Conservation (phyloP, 2,329 filamentous ascomycete species). For the Thermothelomyces thermophilus region DNA sequence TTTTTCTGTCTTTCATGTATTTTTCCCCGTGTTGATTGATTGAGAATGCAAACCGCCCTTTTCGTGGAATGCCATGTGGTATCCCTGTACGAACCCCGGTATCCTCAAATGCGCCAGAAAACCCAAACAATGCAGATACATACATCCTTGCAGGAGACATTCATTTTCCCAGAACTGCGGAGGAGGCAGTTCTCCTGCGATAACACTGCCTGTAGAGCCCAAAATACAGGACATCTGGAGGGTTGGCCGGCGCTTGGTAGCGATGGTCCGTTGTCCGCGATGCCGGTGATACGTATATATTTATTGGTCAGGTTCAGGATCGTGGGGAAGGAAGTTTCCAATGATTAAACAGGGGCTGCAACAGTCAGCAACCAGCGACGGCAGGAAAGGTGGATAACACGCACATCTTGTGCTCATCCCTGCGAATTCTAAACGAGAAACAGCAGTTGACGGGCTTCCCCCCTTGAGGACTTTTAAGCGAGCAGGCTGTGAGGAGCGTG, state of each 20-base stretch:
- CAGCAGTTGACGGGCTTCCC: constrained; percentile 77
- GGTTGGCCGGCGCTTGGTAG: too few species aligned
- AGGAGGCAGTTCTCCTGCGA: background rate
- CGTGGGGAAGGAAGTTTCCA: constrained; percentile 90
- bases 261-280: background rate
- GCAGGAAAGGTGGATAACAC: constrained; percentile 33
- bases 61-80: background rate
- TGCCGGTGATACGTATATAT: background rate
- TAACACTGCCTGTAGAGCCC: too few species aligned
- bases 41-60: constrained; percentile 3
- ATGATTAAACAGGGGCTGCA: constrained; percentile 84
- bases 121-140: background rate
- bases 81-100: background rate
- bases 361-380: constrained; percentile 20
- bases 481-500: constrained; percentile 88
- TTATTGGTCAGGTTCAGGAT: constrained; percentile 38
- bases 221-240: too few species aligned
- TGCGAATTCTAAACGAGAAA: constrained; percentile 93
- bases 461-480: constrained; percentile 72
- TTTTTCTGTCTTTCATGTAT: background rate
- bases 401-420: constrained; percentile 95
- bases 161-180: background rate
- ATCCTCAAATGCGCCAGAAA: background rate
- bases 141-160: background rate
- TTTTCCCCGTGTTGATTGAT: background rate